Evolutionary conservation across 306 rosid genomes (phyloP).

Genomic region (Lotus japonicus): DNA sequence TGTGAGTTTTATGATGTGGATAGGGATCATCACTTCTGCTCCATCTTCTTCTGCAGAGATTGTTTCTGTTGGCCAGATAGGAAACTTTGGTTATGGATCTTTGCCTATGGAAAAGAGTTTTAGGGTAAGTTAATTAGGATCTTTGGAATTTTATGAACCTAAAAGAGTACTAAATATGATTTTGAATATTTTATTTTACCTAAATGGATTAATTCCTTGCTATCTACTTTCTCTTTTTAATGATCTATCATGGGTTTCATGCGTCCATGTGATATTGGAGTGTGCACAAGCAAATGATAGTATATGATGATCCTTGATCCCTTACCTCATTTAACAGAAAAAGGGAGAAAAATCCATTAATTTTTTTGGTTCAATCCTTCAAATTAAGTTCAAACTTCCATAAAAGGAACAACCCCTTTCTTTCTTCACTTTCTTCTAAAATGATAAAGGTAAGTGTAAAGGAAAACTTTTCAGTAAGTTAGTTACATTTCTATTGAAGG

Average conservation of each 20-base stretch:
- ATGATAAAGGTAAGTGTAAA: neutral
- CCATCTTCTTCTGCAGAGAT: conserved; percentile 52
- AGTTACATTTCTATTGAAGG: neutral
- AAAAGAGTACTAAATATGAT: neutral
- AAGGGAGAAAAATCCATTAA: neutral
- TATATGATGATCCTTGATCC: neutral
- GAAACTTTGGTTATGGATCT: conserved; percentile 66
- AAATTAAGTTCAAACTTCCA: no score
- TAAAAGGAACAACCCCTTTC: conserved; percentile 5
- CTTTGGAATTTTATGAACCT: neutral
- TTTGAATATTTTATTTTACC: neutral
- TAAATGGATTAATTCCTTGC: neutral
- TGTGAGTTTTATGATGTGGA: neutral
- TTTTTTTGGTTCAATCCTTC: conserved; percentile 12
- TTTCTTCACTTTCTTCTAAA: neutral
- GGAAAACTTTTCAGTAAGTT: neutral
- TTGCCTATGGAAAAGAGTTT: conserved; percentile 72
- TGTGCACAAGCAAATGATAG: conserved; percentile 16
- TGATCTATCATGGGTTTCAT: conserved; percentile 14
- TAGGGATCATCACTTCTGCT: conserved; percentile 52
- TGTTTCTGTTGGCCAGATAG: conserved; percentile 56
- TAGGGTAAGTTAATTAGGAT: conserved; percentile 52
- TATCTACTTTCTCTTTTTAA: neutral
- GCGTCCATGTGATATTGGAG: conserved; percentile 20
- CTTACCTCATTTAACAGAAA: no score